Evolutionary conservation across 306 rosid genomes (phyloP).

Genomic region (Vigna trinervia): DNA sequence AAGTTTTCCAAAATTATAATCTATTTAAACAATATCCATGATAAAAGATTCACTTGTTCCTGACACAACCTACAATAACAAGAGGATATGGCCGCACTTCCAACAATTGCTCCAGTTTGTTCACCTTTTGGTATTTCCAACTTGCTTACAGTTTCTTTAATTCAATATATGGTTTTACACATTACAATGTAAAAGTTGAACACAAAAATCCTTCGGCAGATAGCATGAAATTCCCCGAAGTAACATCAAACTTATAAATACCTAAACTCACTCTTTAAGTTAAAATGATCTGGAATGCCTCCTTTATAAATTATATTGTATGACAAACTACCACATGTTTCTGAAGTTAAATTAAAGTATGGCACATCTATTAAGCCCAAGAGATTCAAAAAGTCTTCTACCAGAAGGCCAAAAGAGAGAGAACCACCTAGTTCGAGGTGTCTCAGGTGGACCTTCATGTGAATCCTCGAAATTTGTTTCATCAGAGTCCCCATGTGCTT

Average conservation of each 20-base stretch:
- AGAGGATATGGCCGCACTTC: not conserved
- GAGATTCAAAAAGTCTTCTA: conserved; percentile 60
- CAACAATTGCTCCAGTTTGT: not conserved
- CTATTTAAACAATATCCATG: too few species aligned
- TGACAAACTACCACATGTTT: conserved; percentile 24
- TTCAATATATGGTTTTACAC: not conserved
- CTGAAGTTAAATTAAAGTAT: conserved; percentile 54
- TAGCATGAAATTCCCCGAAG: conserved; percentile 5
- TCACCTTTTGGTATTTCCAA: conserved; percentile 4
- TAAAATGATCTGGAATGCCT: conserved; percentile 34
- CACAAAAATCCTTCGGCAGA: conserved; percentile 15
- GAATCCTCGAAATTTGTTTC: conserved; percentile 57
- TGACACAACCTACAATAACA: too few species aligned
- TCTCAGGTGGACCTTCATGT: conserved; percentile 55
- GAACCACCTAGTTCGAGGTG: conserved; percentile 58
- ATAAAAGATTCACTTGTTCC: too few species aligned
- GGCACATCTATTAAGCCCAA: conserved; percentile 71
- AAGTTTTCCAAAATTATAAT: too few species aligned
- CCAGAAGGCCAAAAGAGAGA: conserved; percentile 68
- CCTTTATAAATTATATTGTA: conserved; percentile 24
- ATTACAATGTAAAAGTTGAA: conserved; percentile 17
- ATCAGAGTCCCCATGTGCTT: conserved; percentile 49
- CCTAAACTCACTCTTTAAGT: conserved; percentile 6
- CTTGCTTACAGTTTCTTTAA: conserved; percentile 33
- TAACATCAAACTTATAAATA: conserved; percentile 20